Evolutionary conservation across 2,329 filamentous ascomycete genomes (phyloP), one percentile per base, ranked within the genome.

Genomic region (Thelonectria discophora): DNA sequence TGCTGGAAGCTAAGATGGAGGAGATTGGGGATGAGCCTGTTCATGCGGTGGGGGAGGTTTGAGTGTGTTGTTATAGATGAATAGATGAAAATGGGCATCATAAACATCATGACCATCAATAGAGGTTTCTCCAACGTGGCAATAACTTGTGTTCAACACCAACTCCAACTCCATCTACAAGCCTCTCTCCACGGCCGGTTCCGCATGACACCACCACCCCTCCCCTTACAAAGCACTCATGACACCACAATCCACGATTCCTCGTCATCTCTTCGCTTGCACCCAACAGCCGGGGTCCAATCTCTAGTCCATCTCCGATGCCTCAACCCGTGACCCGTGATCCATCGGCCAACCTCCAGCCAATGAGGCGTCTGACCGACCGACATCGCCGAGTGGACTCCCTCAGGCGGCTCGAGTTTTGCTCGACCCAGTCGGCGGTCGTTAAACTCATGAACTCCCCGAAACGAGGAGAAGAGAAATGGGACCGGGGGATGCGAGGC

Each of bases 1-100:
- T 79, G 63, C 57, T 84, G 40, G 80, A 83, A 58, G 65, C 70
- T 5, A 85, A 85, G 75, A 85, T 85, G 82, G 73, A 67, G 3
- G 78, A 84, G 62, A 84, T 84, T 71, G 82, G 82, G 0, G 82
- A 84, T 64, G 79, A 78, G 53, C 76, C 77, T 5, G 70, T 76
- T 8, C 77, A 78, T 58, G 60, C 60, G 3, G 52, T 54, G 34
- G 34, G 34, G 3, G 37, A 9, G 9, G 20, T 37, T 30, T 27
- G 37, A 32, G n/a, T 51, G 39, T 8, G 47, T 45, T 43, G 48
- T 24, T 13, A 20, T 20, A 53, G 6, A 24, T 24, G 34, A 47
- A 55, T 15, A 21, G 47, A 21, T 43, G 40, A 49, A 17, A n/a
- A 30, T n/a, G 51, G 21, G 49, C 11, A n/a, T 27, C 39, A 39